Conservation (phyloP, 1,284 basidiomycete species). For the Porodaedalea pini region DNA sequence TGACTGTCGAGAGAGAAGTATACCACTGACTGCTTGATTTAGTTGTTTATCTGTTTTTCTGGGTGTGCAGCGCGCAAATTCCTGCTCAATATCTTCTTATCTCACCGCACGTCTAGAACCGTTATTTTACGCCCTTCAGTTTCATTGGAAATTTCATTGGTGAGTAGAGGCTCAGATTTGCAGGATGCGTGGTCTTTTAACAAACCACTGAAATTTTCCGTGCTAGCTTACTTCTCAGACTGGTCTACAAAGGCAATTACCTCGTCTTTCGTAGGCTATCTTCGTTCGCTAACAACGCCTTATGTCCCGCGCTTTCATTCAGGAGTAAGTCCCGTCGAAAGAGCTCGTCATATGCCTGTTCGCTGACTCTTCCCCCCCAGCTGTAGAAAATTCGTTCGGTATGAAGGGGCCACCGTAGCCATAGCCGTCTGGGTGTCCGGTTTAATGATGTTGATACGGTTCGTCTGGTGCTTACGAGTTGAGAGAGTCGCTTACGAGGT, state of each 20-base stretch:
- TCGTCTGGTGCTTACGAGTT: slow-evolving; percentile 14
- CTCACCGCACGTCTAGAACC: slow-evolving; percentile 1
- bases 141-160: slow-evolving; percentile 11
- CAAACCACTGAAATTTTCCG: too few species aligned
- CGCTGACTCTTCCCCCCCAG: slow-evolving; percentile 26
- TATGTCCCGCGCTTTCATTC: background rate
- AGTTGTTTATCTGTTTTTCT: slow-evolving; percentile 15
- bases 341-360: background rate
- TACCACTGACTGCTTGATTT: background rate
- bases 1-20: background rate
- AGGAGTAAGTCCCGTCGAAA: background rate
- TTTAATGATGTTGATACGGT: slow-evolving; percentile 56
- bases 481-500: background rate
- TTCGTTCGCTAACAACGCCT: background rate
- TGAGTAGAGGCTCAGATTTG: background rate
- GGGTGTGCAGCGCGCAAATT: too few species aligned
- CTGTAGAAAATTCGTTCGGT: slow-evolving; percentile 46
- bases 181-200: too few species aligned
- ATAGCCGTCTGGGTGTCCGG: slow-evolving; percentile 46
- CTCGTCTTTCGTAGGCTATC: background rate
- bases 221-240: slow-evolving; percentile 5
- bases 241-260: background rate
- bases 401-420: slow-evolving; percentile 48
- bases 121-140: slow-evolving; percentile 12
- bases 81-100: too few species aligned